These are phyloP conservation scores for Litsea cubeba DNA, from an alignment of 164 flowering plant genomes.

Conservation along the genomic window DNA sequence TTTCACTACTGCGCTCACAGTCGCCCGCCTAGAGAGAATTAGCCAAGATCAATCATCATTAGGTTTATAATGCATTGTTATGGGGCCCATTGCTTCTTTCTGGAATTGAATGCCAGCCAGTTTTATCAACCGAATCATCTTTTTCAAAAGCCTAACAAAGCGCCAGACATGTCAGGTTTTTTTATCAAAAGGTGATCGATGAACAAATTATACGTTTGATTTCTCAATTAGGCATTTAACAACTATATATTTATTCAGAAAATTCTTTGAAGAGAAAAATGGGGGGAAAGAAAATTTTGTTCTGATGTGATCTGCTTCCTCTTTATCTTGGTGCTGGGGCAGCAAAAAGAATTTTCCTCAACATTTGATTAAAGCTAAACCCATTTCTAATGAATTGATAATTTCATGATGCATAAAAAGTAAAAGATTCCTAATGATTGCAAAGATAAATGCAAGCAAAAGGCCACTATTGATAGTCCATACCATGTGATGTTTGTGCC, in stretches of 20 bases:
- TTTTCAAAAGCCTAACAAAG: background rate
- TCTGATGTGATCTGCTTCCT: background rate
- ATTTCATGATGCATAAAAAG: background rate
- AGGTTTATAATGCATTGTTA: background rate
- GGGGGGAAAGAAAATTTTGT: background rate
- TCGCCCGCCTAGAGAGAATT: conserved; percentile 18
- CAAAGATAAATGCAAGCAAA: conserved; percentile 12
- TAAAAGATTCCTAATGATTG: conserved; percentile 19
- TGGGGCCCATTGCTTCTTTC: background rate
- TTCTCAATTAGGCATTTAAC: background rate
- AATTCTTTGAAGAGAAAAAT: too few relatives aligned
- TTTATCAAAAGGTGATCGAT: background rate
- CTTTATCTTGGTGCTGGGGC: background rate
- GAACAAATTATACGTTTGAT: background rate
- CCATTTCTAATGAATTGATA: background rate
- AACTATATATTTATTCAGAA: background rate
- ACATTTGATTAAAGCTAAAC: background rate
- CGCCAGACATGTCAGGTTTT: background rate
- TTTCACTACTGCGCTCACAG: conserved; percentile 7
- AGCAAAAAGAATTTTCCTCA: background rate
- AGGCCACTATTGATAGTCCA: conserved; percentile 7
- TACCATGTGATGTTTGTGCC: conserved; percentile 24
- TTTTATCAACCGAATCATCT: background rate
- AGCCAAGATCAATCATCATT: background rate
- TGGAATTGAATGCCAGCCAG: conserved; percentile 3